Evolutionary conservation across 2,329 filamentous ascomycete species (phyloP), one percentile per base, ranked within the genome.

Genomic region (Capronia americana): DNA sequence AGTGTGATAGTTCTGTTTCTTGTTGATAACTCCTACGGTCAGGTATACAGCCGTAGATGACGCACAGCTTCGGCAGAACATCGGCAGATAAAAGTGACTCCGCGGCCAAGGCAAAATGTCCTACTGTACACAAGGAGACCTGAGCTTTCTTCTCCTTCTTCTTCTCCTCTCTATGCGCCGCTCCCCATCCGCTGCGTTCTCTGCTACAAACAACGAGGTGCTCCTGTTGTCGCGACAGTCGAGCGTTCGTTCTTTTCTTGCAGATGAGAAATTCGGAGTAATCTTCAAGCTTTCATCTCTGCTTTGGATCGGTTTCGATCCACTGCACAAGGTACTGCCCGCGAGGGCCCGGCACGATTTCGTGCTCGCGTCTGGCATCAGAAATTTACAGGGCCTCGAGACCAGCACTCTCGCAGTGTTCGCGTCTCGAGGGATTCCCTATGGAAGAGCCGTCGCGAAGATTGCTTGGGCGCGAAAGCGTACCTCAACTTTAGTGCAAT

Each of bases 231-330:
- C 56, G 53, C 55, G 30, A 34, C 50, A 68, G 61, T 64, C 58
- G 66, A 69, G 61, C 61, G 24, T 34, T 50, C 30, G 56, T 57
- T 61, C 30, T 41, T 58, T 56, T 44, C 70, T 80, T 82, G 92
- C 92, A 93, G 92, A 92, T 93, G 92, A 92, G 92, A 95, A 95
- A 95, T 94, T 95, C 92, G 92, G 92, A 95, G 92, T 91, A 95
- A 89, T 93, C 91, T 93, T 92, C 91, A 92, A 78, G 76, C 30
- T 69, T 69, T 64, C 62, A 67, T 71, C 67, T 61, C 76, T 75
- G 72, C 66, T 66, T 68, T 69, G 58, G 68, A 44, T 56, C 61
- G 57, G 11, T 20, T 12, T 55, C 38, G 57, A 59, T 34, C 41
- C 17, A 26, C 32, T 50, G 60, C 32, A 57, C 55, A 44, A 41